These are phyloP conservation scores for Ceratocystis cubensis DNA, from an alignment of 2,329 filamentous ascomycete species.

Conservation along the genomic window DNA sequence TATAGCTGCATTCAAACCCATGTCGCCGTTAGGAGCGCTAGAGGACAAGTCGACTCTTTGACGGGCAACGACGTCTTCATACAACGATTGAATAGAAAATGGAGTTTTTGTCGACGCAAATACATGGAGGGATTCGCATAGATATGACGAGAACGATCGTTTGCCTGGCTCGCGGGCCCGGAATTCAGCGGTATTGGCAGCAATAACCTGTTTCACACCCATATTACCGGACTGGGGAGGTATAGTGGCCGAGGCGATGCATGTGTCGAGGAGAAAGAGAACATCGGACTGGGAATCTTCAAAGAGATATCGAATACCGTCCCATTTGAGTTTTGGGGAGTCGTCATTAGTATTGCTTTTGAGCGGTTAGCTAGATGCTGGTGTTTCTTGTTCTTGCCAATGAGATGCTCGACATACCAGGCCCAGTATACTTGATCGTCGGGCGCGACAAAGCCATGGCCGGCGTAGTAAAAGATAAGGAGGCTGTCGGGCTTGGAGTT, in stretches of 20 bases:
- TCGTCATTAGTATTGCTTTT: slow-evolving; percentile 44
- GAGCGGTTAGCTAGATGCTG: slow-evolving; percentile 28
- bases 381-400: neutral
- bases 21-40: slow-evolving; percentile 35
- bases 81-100: slow-evolving; percentile 44
- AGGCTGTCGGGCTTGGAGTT: slow-evolving; percentile 46
- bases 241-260: slow-evolving; percentile 37
- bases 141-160: slow-evolving; percentile 46
- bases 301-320: slow-evolving; percentile 48
- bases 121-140: slow-evolving; percentile 43
- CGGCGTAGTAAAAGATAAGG: slow-evolving; percentile 52
- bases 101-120: slow-evolving; percentile 37
- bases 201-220: slow-evolving; percentile 50
- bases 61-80: slow-evolving; percentile 41
- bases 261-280: slow-evolving; percentile 50
- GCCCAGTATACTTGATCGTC: slow-evolving; percentile 55
- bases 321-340: slow-evolving; percentile 51
- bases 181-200: slow-evolving; percentile 42
- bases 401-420: slow-evolving; percentile 36
- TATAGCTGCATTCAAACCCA: slow-evolving; percentile 16
- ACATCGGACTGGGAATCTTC: slow-evolving; percentile 53
- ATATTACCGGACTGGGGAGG: slow-evolving; percentile 35
- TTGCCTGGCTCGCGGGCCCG: slow-evolving; percentile 30
- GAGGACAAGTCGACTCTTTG: slow-evolving; percentile 35
- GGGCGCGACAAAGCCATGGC: slow-evolving; percentile 44